Conservation (phyloP, 192 early-diverging fungal genomes). For the Mortierella hygrophila region DNA sequence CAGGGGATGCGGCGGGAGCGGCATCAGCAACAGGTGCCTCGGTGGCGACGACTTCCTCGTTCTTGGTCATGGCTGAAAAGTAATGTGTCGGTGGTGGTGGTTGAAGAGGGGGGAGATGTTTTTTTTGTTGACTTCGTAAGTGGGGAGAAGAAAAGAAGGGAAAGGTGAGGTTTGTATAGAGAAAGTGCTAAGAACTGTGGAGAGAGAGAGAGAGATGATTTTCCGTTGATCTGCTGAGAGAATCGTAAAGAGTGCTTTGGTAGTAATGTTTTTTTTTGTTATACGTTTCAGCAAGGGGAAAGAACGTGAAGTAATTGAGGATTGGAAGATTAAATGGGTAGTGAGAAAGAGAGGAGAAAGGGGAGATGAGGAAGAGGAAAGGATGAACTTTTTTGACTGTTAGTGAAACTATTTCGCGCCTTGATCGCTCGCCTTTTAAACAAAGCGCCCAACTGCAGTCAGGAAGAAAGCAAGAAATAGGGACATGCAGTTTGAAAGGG, state of each 20-base stretch:
- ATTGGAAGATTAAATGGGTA: neutral
- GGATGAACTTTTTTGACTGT: neutral
- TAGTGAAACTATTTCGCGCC: neutral
- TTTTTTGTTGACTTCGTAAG: neutral
- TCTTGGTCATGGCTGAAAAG: constrained; percentile 33
- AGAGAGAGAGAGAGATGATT: too few relatives aligned
- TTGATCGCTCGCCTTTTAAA: constrained; percentile 21
- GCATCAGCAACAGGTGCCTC: neutral
- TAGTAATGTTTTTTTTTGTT: neutral
- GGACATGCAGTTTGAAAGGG: neutral
- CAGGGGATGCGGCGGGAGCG: neutral
- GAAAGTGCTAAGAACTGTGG: neutral
- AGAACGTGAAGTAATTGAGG: neutral
- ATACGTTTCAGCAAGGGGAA: neutral
- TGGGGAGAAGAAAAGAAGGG: neutral
- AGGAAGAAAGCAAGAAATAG: neutral
- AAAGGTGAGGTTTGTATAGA: neutral
- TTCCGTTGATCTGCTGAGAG: neutral
- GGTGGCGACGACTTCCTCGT: constrained; percentile 12
- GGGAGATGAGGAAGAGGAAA: neutral
- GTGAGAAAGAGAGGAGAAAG: neutral
- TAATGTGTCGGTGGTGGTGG: neutral
- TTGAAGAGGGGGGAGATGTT: neutral
- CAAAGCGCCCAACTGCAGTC: neutral
- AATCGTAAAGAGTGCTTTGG: neutral